Evolutionary conservation across 441 rosid species (phyloP).

Genomic region (Croton setiger): DNA sequence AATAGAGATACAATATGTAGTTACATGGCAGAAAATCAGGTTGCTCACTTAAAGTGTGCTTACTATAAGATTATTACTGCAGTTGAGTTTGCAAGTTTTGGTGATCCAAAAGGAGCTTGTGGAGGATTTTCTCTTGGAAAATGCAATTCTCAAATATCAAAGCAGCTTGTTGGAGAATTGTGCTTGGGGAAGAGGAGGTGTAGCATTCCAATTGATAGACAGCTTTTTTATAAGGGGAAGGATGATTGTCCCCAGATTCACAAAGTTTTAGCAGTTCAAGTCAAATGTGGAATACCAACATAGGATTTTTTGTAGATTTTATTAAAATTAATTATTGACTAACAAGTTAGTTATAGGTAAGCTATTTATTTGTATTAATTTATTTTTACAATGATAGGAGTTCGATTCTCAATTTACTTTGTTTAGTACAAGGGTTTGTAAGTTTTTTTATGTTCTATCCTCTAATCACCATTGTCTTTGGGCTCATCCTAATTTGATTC

Average conservation of each 20-base stretch:
- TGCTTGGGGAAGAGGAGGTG: constrained; percentile 62
- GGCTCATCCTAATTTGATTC: too few species aligned
- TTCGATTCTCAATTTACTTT: too few species aligned
- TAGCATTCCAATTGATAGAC: constrained; percentile 35
- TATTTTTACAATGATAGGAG: too few species aligned
- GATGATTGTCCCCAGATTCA: constrained; percentile 29
- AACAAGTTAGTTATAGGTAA: too few species aligned
- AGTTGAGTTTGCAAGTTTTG: constrained; percentile 51
- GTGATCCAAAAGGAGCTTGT: constrained; percentile 44
- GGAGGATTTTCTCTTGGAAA: constrained; percentile 33
- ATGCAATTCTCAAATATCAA: constrained; percentile 35
- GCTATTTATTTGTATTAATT: too few species aligned
- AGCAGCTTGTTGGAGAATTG: constrained; percentile 33
- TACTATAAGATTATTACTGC: constrained; percentile 25
- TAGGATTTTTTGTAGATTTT: too few species aligned
- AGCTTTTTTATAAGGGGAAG: constrained; percentile 24
- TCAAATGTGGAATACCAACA: constrained; percentile 31
- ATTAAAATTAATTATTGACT: too few species aligned
- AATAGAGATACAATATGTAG: constrained; percentile 56
- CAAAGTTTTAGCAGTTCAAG: constrained; percentile 56
- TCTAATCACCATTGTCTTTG: too few species aligned
- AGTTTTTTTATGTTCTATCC: too few species aligned
- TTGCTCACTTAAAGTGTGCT: constrained; percentile 35
- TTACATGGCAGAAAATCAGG: constrained; percentile 23
- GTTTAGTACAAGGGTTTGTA: too few species aligned